Base-by-base conservation (phyloP, 2,329 filamentous ascomycete genomes). In the Paraphoma chrysanthemicola region DNA sequence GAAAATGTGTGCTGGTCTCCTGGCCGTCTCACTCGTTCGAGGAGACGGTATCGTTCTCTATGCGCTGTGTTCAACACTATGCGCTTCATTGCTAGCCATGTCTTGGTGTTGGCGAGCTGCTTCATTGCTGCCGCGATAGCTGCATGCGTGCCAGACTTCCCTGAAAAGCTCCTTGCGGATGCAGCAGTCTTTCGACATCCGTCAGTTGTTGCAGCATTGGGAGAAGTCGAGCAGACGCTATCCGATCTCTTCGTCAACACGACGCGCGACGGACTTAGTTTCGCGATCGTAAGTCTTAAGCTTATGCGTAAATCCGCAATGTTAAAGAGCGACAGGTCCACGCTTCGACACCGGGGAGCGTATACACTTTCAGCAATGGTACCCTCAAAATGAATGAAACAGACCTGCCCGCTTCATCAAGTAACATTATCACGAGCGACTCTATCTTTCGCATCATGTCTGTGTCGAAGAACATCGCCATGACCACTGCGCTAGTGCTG, bases 401-500 rank as follows among this genome's bases (percentile, higher is more conserved):
- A 3, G 46, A 29, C 17, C 4, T 51, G 0, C 33, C 54, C 17
- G 12, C 50, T 1, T 10, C 38, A 1, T 38, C 42, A 4, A 43
- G 54, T 1, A 69, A 68, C 9, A 1, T 48, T 11, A 56, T 74
- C 2, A 68, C 67, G 9, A 70, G 65, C 54, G 63, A 73, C 29
- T 73, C 72, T 9, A 66, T 73, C 14, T 72, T 73, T 33, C 68
- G 71, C 14, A 50, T 73, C 28, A 65, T 62, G 6, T 75, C 72
- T 0, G 53, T 71, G 7, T 70, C 71, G 2, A 75, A 73, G 23
- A 72, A 64, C 28, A 57, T 74, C 23, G 69, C 69, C 3, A 61
- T 66, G 41, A 49, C 64, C 12, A 71, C 69, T 11, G 66, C 63
- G 7, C 55, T 74, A 2, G 51, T 69, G 1, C 54, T 69, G 1